phyloP scores from a whole-genome alignment of 2,329 filamentous ascomycete genomes.

The Xylaria arbuscula region DNA sequence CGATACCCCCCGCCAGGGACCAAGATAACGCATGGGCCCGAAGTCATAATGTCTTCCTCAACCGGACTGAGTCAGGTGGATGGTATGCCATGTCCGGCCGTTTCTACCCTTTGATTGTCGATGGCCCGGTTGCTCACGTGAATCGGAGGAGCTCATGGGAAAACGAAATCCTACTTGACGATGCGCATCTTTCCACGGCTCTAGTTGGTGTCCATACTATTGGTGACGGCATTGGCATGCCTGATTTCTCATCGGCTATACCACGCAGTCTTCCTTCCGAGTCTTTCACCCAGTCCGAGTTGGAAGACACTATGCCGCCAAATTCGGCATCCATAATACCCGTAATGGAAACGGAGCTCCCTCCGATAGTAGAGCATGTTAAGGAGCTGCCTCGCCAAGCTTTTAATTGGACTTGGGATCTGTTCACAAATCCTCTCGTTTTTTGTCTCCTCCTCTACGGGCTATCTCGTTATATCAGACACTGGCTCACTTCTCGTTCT shows the following conservation, averaged over 20 bases:
- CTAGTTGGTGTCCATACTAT: constrained; percentile 79
- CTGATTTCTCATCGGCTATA: constrained; percentile 54
- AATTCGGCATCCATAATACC: constrained; percentile 46
- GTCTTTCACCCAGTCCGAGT: constrained; percentile 40
- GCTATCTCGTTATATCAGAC: constrained; percentile 59
- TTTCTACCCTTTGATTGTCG: constrained; percentile 85
- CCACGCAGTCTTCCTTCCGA: constrained; percentile 50
- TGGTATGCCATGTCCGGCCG: constrained; percentile 95
- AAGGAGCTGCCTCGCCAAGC: constrained; percentile 63
- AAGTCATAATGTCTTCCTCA: constrained; percentile 80
- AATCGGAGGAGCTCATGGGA: constrained; percentile 62
- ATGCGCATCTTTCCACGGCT: constrained; percentile 66
- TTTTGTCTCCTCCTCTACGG: constrained; percentile 51
- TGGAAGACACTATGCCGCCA: constrained; percentile 48
- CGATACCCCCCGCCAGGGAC: constrained; percentile 70
- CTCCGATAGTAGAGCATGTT: constrained; percentile 62
- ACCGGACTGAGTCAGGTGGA: constrained; percentile 84
- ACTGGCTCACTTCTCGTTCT: constrained; percentile 48
- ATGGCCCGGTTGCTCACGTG: constrained; percentile 64
- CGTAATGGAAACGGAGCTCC: constrained; percentile 51
- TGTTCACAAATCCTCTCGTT: constrained; percentile 55
- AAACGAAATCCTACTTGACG: constrained; percentile 51
- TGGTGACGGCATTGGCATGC: constrained; percentile 55
- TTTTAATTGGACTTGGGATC: constrained; percentile 62
- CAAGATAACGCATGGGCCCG: constrained; percentile 63